Evolutionary conservation across 2,329 filamentous ascomycete species (phyloP), one percentile per base, ranked within the genome.

Genomic region (Tolypocladium ophioglossoides): DNA sequence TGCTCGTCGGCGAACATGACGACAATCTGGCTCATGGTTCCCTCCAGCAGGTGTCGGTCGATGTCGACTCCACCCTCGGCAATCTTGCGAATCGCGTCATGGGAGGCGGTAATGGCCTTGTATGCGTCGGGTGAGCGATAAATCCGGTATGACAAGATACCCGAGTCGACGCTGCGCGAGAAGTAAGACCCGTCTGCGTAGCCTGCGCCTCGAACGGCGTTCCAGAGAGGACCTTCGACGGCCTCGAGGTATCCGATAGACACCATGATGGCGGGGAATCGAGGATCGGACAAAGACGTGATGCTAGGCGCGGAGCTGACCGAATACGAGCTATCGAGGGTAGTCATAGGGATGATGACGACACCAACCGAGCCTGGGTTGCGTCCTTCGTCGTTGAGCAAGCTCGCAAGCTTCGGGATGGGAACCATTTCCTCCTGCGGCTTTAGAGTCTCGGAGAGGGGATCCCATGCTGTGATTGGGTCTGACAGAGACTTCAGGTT

Each of bases 181-280:
- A 97, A 95, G 62, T 80, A 83, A 1, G 87, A 86, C 52, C 91
- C 91, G 66, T 99, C 99, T 0, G 94, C 94, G 52, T 97, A 84
- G 47, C 94, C 94, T 46, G 89, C 94, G 54, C 94, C 94, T 49
- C 94, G 89, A 50, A 97, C 88, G 0, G 90, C 89, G 58, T 87
- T 87, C 92, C 94, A 97, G 35, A 99, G 82, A 0, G 94, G 94
- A 0, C 94, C 94, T 70, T 99, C 94, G 20, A 95, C 87, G 1
- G 91, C 85, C 66, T 96, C 91, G 57, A 99, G 85, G 66, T 96
- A 97, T 22, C 91, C 85, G 51, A 91, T 83, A 1, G 92, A 91
- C 9, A 99, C 91, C 68, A 95, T 82, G 52, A 96, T 78, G 2
- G 91, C 85, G 0, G 94, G 91, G 1, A 97, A 77, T 18, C 83